Percentiles rank a stretch among this genome's conserved stretches.
Evolutionary conservation across 2,329 filamentous ascomycete species (phyloP).

Genomic region (Ceratocystis cacaofunesta): DNA sequence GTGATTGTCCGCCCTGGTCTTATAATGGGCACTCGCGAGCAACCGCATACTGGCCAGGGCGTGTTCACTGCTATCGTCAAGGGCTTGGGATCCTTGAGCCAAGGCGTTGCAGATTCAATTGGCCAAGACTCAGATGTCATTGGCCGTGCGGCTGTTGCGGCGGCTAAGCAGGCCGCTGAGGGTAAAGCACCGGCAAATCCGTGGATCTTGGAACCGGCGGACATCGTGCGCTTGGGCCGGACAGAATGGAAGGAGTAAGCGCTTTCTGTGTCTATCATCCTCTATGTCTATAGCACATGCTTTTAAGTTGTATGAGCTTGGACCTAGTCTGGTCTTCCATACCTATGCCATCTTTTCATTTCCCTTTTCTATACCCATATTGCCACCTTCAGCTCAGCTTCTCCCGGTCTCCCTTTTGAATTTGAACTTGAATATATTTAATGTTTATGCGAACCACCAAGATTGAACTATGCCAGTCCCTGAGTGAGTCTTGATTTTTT

Average conservation of each 20-base stretch:
- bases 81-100: conserved; percentile 38
- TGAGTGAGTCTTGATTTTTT: too few species aligned
- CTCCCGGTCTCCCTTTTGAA: neutral
- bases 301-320: too few species aligned
- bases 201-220: conserved; percentile 44
- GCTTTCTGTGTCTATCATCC: neutral
- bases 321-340: too few species aligned
- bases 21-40: conserved; percentile 56
- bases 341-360: too few species aligned
- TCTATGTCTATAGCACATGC: neutral
- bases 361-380: too few species aligned
- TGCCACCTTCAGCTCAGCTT: too few species aligned
- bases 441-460: neutral
- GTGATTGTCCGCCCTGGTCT: conserved; percentile 61
- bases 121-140: conserved; percentile 65
- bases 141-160: conserved; percentile 49
- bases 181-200: conserved; percentile 44
- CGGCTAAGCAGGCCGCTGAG: conserved; percentile 41
- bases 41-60: conserved; percentile 43
- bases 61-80: conserved; percentile 40
- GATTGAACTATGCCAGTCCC: neutral
- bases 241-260: conserved; percentile 35
- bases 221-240: conserved; percentile 54
- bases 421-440: neutral
- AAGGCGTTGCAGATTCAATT: conserved; percentile 46